Evolutionary conservation across 2,329 filamentous ascomycete species (phyloP), one percentile per base, ranked within the genome.

Genomic region (Monosporascus sp.): DNA sequence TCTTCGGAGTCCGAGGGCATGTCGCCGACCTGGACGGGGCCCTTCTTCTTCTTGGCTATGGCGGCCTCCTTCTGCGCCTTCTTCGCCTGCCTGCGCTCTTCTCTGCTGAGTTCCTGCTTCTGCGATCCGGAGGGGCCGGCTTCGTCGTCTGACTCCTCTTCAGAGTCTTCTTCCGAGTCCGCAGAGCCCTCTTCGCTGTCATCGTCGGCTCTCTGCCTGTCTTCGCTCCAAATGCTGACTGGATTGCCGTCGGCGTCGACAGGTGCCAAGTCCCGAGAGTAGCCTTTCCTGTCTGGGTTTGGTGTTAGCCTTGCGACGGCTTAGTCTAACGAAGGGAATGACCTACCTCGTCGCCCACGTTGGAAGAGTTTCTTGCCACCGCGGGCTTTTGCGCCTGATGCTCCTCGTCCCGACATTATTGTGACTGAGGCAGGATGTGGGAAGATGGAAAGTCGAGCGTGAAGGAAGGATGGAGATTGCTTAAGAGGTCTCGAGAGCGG

Each of bases 291-390:
- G 58, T 92, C 92, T 96, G 60, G 24, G 27, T 24, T 44, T 27
- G 19, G 27, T 49, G 36, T n/a, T 17, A 44, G 37, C 36, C 36
- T 26, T 26, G 26, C 22, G 9, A 26, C 31, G 16, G 31, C 31
- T 34, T 34, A 34, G 5, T 27, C 11, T 27, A 26, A 34, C 43
- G 31, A 16, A 40, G 48, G 47, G 44, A 48, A 46, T n/a, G 49
- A 66, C 81, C 64, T 75, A 93, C 93, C 92, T 81, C 93, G 93
- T 75, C 93, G 83, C 64, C 90, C 91, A 62, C 88, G 91, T 79
- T 97, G 97, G 77, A 85, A 89, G 73, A 93, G 96, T 76, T 97
- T 97, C 74, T 92, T 91, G 66, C 88, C 91, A 69, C 90, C 91
- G 69, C 91, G 82, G 60, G 86, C 79, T 70, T 71, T 77, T 41